phyloP scores from a whole-genome alignment of 169 alveolate genomes.

The Cryptosporidium ryanae region DNA sequence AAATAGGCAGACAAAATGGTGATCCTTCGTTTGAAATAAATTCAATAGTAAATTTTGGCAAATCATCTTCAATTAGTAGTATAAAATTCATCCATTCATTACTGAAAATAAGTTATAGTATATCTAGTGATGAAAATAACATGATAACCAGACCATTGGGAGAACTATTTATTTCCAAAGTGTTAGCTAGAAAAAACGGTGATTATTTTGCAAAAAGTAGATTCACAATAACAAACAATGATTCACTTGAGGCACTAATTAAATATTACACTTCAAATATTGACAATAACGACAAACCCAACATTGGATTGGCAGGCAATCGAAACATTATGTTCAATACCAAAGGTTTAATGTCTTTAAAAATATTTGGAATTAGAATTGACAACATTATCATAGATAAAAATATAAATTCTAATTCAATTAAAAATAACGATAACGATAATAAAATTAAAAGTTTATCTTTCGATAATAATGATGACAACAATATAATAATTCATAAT shows the following conservation, averaged over 20 bases:
- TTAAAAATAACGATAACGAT: background rate
- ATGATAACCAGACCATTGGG: slow-evolving; percentile 2
- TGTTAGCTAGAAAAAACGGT: slow-evolving; percentile 4
- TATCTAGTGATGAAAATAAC: background rate
- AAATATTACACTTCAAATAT: slow-evolving; percentile 6
- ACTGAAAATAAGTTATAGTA: slow-evolving; percentile 33
- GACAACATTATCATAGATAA: slow-evolving; percentile 29
- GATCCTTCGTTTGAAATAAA: slow-evolving; percentile 63
- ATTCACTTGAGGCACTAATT: slow-evolving; percentile 7
- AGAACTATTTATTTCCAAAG: slow-evolving; percentile 25
- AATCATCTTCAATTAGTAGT: background rate
- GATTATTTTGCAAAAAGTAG: slow-evolving; percentile 23
- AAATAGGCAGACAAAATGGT: slow-evolving; percentile 28
- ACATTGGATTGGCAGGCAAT: background rate
- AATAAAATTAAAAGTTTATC: background rate
- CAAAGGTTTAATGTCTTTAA: slow-evolving; percentile 58
- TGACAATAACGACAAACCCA: background rate
- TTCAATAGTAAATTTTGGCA: background rate
- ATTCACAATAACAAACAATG: slow-evolving; percentile 46
- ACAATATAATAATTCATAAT: slow-evolving; percentile 21
- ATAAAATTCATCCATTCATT: slow-evolving; percentile 37
- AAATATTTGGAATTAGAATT: slow-evolving; percentile 24
- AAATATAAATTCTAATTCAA: background rate
- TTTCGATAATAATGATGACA: background rate
- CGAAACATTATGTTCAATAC: slow-evolving; percentile 25